phyloP scores from a whole-genome alignment of 495 filamentous ascomycete species.

The Jackrogersella multiformis region DNA sequence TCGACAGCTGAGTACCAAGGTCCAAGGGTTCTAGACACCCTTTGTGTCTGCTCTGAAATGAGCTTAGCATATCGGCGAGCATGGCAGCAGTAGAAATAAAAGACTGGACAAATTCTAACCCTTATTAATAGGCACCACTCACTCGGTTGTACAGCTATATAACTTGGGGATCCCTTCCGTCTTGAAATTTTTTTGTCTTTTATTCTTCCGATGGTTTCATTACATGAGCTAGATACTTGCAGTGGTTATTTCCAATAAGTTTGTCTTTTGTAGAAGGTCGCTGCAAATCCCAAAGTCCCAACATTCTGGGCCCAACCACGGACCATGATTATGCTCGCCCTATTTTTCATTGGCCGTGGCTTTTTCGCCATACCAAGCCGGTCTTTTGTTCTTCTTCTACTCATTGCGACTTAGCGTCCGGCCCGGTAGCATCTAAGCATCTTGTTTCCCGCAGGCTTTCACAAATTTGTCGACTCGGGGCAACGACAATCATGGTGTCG shows the following conservation, averaged over 20 bases:
- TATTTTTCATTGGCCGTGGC: conserved; percentile 29
- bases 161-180: conserved; percentile 24
- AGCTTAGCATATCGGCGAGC: conserved; percentile 14
- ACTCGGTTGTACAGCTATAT: conserved; percentile 33
- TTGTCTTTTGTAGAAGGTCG: conserved; percentile 27
- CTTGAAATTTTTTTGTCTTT: conserved; percentile 2
- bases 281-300: conserved; percentile 32
- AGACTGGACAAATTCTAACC: conserved; percentile 24
- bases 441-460: conserved; percentile 20
- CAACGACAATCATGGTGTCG: conserved; percentile 18
- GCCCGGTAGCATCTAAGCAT: conserved; percentile 21
- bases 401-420: conserved; percentile 24
- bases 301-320: conserved; percentile 27
- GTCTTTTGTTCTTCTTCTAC: conserved; percentile 17
- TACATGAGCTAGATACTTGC: conserved; percentile 27
- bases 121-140: conserved; percentile 10
- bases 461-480: conserved; percentile 22
- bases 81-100: conserved; percentile 4
- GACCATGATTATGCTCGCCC: conserved; percentile 35
- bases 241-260: conserved; percentile 21
- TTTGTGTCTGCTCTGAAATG: conserved; percentile 9
- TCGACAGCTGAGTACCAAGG: conserved; percentile 24
- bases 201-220: conserved; percentile 33
- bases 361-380: not conserved
- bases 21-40: conserved; percentile 12